phyloP scores from a whole-genome alignment of 352 stramenopile genomes.

The Thraustochytrium striatum region DNA sequence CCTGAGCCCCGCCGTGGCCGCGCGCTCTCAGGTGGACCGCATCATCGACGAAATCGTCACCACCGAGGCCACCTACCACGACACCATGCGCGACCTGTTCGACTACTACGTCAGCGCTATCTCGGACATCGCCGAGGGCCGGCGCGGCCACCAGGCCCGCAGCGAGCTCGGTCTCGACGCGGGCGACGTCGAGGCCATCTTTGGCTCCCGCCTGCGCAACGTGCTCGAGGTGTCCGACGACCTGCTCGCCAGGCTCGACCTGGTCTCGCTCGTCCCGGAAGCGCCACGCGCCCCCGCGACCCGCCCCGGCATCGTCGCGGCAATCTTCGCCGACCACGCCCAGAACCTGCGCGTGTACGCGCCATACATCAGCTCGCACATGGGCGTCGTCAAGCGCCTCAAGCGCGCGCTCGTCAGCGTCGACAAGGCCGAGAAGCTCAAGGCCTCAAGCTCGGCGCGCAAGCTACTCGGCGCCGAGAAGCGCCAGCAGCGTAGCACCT shows the following conservation, averaged over 20 bases:
- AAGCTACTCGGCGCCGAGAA: slow-evolving; percentile 1
- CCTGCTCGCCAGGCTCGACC: slow-evolving; percentile 9
- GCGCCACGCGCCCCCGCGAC: background rate
- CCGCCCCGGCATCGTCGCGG: background rate
- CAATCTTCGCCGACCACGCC: slow-evolving; percentile 29
- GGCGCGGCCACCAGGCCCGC: background rate
- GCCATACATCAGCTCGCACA: slow-evolving; percentile 44
- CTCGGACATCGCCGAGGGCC: slow-evolving; percentile 27
- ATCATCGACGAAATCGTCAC: slow-evolving; percentile 40
- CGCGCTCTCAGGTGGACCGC: slow-evolving; percentile 3
- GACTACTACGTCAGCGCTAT: slow-evolving; percentile 10
- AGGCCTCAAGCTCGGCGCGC: background rate
- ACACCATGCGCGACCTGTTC: slow-evolving; percentile 31
- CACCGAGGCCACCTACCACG: slow-evolving; percentile 34
- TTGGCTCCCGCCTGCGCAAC: slow-evolving; percentile 24
- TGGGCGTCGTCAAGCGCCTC: slow-evolving; percentile 3
- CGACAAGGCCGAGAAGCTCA: background rate
- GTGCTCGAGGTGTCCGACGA: slow-evolving; percentile 6
- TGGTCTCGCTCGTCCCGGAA: slow-evolving; percentile 6
- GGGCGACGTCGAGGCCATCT: background rate
- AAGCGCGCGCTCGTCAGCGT: background rate
- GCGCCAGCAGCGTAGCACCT: background rate
- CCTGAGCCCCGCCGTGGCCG: background rate
- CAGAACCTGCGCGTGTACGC: slow-evolving; percentile 33
- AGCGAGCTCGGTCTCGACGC: slow-evolving; percentile 8